phyloP scores from a whole-genome alignment of 805 yeast species.

The Ogataea chonburiensis region DNA sequence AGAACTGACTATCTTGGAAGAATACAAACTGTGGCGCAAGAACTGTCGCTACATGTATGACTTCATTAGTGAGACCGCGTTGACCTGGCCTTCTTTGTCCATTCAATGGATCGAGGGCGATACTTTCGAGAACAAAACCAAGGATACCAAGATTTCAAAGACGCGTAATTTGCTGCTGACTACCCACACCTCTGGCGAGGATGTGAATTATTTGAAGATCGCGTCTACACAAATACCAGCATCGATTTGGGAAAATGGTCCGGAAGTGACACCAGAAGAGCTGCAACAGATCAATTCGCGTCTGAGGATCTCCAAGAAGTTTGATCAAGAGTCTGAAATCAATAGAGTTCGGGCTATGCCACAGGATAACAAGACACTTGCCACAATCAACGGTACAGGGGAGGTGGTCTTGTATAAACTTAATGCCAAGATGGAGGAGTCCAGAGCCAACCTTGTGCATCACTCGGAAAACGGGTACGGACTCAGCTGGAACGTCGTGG shows the following conservation, averaged over 20 bases:
- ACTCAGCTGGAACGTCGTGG: conserved; percentile 57
- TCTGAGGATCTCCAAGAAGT: conserved; percentile 59
- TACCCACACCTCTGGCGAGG: conserved; percentile 73
- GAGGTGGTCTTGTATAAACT: conserved; percentile 52
- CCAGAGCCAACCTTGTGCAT: conserved; percentile 40
- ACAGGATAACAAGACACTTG: conserved; percentile 50
- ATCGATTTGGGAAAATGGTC: conserved; percentile 30
- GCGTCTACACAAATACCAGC: conserved; percentile 61
- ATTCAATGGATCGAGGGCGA: conserved; percentile 69
- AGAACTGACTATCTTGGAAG: conserved; percentile 54
- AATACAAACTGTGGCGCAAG: conserved; percentile 77
- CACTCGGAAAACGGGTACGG: conserved; percentile 76
- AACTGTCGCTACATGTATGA: conserved; percentile 82
- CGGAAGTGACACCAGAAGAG: conserved; percentile 28
- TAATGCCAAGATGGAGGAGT: conserved; percentile 20
- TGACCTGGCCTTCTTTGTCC: conserved; percentile 81
- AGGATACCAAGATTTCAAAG: conserved; percentile 31
- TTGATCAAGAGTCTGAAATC: conserved; percentile 60
- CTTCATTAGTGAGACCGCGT: conserved; percentile 74
- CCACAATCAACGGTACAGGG: conserved; percentile 70
- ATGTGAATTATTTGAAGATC: conserved; percentile 61
- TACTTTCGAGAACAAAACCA: conserved; percentile 26
- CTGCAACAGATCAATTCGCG: conserved; percentile 46
- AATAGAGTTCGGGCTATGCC: conserved; percentile 75
- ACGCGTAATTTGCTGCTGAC: conserved; percentile 58